Percentiles rank a stretch among this genome's conserved stretches.
phyloP scores from a whole-genome alignment of 2,329 filamentous ascomycete species.

The Venturia pyrina region DNA sequence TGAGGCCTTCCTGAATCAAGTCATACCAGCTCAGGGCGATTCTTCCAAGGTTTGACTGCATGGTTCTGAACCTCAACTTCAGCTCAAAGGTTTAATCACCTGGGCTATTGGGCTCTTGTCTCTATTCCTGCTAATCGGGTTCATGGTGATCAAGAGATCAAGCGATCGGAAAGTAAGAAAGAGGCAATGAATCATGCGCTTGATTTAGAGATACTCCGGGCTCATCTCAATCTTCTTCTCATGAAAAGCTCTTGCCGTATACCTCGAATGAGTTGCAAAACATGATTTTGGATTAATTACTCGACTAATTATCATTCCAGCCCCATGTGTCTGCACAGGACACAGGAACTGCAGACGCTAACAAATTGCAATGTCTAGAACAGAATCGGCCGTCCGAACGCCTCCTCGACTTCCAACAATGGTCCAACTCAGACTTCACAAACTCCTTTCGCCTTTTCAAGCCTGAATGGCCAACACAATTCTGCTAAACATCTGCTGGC shows the following conservation, averaged over 20 bases:
- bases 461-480: neutral
- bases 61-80: neutral
- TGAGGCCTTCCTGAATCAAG: slow-evolving; percentile 50
- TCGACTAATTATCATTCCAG: neutral
- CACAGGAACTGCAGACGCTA: neutral
- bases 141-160: neutral
- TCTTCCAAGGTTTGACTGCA: neutral
- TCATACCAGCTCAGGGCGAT: slow-evolving; percentile 30
- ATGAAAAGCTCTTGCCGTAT: neutral
- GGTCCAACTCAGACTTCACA: neutral
- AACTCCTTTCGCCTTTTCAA: neutral
- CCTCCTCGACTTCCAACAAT: neutral
- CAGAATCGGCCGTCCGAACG: neutral
- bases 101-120: neutral
- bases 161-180: neutral
- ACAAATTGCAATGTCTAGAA: neutral
- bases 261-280: neutral
- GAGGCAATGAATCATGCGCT: neutral
- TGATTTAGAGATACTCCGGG: neutral
- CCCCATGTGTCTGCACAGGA: neutral
- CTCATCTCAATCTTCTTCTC: neutral
- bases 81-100: neutral
- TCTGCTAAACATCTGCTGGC: neutral
- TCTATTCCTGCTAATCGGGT: neutral
- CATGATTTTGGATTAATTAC: neutral